Conservation (phyloP, 2,329 filamentous ascomycete genomes). For the Trichoderma afroharzianum region DNA sequence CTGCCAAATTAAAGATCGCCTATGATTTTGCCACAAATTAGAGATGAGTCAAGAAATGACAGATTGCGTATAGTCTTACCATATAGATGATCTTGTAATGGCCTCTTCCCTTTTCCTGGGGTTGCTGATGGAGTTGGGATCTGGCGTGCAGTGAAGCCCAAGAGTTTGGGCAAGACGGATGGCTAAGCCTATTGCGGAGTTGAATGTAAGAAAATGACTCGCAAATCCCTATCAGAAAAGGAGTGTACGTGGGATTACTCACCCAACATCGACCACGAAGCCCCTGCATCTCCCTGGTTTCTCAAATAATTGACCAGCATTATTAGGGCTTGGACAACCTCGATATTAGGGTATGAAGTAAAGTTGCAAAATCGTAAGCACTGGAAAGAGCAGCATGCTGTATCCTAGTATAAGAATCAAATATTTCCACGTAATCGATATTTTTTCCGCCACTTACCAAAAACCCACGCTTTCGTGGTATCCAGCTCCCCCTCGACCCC, state of each 20-base stretch:
- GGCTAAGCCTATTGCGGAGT: background rate
- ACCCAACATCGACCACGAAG: slow-evolving; percentile 10
- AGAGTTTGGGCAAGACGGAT: slow-evolving; percentile 6
- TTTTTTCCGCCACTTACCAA: background rate
- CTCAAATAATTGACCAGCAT: slow-evolving; percentile 6
- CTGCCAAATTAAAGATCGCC: slow-evolving; percentile 5
- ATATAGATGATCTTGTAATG: background rate
- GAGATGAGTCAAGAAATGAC: background rate
- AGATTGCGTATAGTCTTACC: background rate
- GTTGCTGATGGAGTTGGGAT: background rate
- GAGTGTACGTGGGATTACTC: background rate
- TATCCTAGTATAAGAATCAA: background rate
- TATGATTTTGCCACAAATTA: background rate
- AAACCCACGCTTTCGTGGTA: slow-evolving; percentile 2
- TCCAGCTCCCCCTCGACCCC: background rate
- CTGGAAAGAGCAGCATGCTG: slow-evolving; percentile 7
- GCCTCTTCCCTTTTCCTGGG: background rate
- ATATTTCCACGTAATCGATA: background rate
- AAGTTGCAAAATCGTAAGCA: slow-evolving; percentile 9
- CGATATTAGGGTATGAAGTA: slow-evolving; percentile 4
- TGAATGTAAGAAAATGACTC: background rate
- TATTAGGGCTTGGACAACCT: slow-evolving; percentile 3
- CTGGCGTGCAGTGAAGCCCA: slow-evolving; percentile 1
- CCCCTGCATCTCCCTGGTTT: slow-evolving; percentile 6
- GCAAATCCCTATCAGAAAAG: background rate